Percentiles rank a stretch among this genome's conserved stretches.
These are phyloP conservation scores for Barbarea vulgaris DNA, from an alignment of 345 rosid genomes.

Conservation along the genomic window DNA sequence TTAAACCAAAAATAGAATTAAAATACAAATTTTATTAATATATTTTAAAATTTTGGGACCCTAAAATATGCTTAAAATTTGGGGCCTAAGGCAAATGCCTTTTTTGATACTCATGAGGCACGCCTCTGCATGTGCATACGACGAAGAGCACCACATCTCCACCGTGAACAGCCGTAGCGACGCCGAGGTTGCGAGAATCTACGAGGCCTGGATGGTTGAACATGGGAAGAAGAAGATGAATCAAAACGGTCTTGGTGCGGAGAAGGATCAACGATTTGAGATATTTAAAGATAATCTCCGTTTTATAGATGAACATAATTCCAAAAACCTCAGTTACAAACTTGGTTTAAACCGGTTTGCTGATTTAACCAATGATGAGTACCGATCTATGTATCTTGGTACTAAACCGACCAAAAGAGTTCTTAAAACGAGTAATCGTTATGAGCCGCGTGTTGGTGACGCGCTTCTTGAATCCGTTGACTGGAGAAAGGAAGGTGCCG, in stretches of 20 bases:
- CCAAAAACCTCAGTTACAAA: slow-evolving; percentile 54
- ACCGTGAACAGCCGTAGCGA: slow-evolving; percentile 52
- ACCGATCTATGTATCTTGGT: slow-evolving; percentile 73
- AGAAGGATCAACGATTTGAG: slow-evolving; percentile 66
- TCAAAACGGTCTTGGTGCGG: slow-evolving; percentile 37
- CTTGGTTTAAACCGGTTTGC: slow-evolving; percentile 90
- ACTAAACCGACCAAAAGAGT: slow-evolving; percentile 45
- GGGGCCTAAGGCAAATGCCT: no score
- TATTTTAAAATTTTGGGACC: no score
- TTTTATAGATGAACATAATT: slow-evolving; percentile 80
- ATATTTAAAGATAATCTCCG: slow-evolving; percentile 83
- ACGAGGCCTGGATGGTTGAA: slow-evolving; percentile 71
- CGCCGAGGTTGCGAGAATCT: slow-evolving; percentile 65
- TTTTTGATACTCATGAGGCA: no score
- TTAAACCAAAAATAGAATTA: no score
- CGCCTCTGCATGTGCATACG: slow-evolving; percentile 76
- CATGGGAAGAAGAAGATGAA: slow-evolving; percentile 69
- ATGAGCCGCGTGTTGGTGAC: slow-evolving; percentile 62
- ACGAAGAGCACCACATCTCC: slow-evolving; percentile 47
- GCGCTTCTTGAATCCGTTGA: slow-evolving; percentile 68
- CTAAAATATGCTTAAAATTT: no score
- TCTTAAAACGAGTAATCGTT: slow-evolving; percentile 53
- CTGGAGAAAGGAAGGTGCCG: slow-evolving; percentile 87
- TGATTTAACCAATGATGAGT: slow-evolving; percentile 91
- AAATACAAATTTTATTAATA: no score